Evolutionary conservation across 1,284 basidiomycete species (phyloP), one percentile per base, ranked within the genome.

Genomic region (Heterobasidion parviporum): DNA sequence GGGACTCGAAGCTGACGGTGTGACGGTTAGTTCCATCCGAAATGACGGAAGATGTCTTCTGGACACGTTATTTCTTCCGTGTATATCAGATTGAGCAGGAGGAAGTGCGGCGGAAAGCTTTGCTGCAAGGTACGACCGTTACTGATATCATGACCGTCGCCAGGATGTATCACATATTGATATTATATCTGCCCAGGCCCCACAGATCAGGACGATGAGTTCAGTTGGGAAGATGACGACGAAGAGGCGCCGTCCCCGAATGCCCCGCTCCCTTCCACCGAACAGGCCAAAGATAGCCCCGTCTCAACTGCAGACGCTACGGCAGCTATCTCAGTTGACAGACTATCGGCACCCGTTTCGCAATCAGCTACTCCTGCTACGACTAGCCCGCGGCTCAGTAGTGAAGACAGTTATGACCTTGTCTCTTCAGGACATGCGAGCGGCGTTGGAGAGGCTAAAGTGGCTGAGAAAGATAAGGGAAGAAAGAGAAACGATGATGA

Each of bases 1-100:
- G n/a, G 5, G 53, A 33, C 9, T 47, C 8, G 18, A 10, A 52
- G 15, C 41, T 18, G 3, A 20, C 16, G 45, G 14, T 47, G 49
- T 55, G 20, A 18, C 38, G 4, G 45, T 20, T 7, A 94, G 93
- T 94, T 1, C 91, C 92, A 3, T 78, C 80, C 18, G 74, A 76
- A 55, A 72, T 96, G 62, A 75, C 80, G 1, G 78, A 82, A 54
- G 80, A 86, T 49, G 77, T 78, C 44, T 98, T 97, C 72, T 97
- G 94, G 94, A 81, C 82, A 52, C 79, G 94, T 14, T 97, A 94
- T 71, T 93, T 95, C 72, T 98, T 95, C 82, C 83, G 94, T 41
- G 83, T 86, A 38, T 76, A 89, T 67, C 91, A 94, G 70, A 94
- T 97, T 59, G 84, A 89, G 60, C 72, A 76, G 33, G 92, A 95